A percentile compares a stretch with the other conserved stretches of the same genome.
Conservation (phyloP, 495 filamentous ascomycete species). For the Platismatia glauca region DNA sequence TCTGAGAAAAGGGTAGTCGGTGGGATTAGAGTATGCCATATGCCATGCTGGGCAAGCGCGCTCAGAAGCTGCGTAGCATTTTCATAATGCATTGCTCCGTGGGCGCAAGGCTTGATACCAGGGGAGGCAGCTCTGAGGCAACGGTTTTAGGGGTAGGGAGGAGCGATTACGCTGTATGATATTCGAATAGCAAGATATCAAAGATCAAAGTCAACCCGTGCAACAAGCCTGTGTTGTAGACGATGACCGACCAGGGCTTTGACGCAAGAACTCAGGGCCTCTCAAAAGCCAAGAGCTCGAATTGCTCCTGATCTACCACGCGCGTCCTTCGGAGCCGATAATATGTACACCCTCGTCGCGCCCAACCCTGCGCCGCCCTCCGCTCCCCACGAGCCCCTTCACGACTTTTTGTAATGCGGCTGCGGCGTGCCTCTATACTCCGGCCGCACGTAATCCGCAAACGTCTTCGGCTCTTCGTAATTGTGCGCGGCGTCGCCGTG, state of each 20-base stretch:
- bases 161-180: neutral
- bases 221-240: neutral
- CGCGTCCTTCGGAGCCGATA: neutral
- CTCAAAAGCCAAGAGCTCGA: neutral
- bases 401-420: neutral
- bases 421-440: constrained; percentile 54
- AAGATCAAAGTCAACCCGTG: neutral
- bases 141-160: neutral
- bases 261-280: neutral
- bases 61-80: neutral
- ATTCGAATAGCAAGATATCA: neutral
- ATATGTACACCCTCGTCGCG: neutral
- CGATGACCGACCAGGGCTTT: neutral
- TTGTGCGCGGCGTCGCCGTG: constrained; percentile 30
- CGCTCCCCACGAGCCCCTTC: neutral
- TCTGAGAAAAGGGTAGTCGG: neutral
- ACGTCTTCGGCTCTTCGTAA: constrained; percentile 61
- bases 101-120: neutral
- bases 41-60: neutral
- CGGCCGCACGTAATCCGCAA: constrained; percentile 85
- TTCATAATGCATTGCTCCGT: constrained; percentile 26
- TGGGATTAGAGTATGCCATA: neutral
- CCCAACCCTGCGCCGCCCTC: neutral
- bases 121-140: neutral
- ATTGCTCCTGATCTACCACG: neutral